Conservation (phyloP, 1,284 basidiomycete species). For the Amylostereum areolatum region DNA sequence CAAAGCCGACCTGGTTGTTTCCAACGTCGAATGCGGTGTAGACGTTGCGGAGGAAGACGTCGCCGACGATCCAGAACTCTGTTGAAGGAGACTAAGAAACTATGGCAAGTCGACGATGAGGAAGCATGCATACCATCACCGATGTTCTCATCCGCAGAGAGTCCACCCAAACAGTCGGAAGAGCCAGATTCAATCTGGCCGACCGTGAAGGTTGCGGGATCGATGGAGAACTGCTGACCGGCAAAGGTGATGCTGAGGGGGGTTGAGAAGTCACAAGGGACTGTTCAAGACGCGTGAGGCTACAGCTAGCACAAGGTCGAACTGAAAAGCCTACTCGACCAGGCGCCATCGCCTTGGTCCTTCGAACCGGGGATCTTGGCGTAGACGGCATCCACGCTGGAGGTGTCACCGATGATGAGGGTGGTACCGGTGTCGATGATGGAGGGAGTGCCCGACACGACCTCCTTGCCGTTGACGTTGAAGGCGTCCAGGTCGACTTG, state of each 20-base stretch:
- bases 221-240: slow-evolving; percentile 15
- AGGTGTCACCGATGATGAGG: slow-evolving; percentile 4
- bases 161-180: slow-evolving; percentile 17
- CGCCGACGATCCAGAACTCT: slow-evolving; percentile 24
- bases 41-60: slow-evolving; percentile 18
- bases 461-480: slow-evolving; percentile 10
- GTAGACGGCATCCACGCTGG: neutral
- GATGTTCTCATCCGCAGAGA: slow-evolving; percentile 6
- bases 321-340: slow-evolving; percentile 3
- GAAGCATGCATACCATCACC: too few species aligned
- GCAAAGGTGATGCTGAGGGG: slow-evolving; percentile 16
- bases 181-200: slow-evolving; percentile 11
- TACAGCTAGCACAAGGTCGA: neutral
- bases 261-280: slow-evolving; percentile 19
- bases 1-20: slow-evolving; percentile 1
- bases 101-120: too few species aligned
- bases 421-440: slow-evolving; percentile 6
- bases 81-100: neutral
- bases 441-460: slow-evolving; percentile 3
- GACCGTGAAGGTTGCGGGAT: slow-evolving; percentile 17
- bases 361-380: neutral
- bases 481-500: slow-evolving; percentile 16
- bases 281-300: slow-evolving; percentile 2
- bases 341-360: slow-evolving; percentile 3
- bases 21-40: neutral